Evolutionary conservation across 2,329 filamentous ascomycete species (phyloP).

Genomic region (Purpureocillium lavendulum): DNA sequence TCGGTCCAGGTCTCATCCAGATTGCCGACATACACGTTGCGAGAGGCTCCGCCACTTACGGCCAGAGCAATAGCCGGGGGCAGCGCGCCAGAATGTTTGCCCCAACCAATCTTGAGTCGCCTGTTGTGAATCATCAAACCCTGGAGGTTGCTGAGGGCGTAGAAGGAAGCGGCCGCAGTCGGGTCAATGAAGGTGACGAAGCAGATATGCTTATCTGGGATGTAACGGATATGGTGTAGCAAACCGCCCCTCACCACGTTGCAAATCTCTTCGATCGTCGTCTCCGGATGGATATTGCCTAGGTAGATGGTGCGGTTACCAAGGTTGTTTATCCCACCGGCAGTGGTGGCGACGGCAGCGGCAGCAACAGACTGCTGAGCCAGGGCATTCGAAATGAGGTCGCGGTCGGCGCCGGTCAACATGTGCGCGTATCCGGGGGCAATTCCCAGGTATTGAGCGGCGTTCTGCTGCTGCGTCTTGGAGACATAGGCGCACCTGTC

Average conservation of each 20-base stretch:
- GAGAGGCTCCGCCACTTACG: conserved; percentile 92
- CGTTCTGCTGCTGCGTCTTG: conserved; percentile 99
- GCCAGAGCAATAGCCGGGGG: conserved; percentile 93
- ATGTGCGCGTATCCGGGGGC: conserved; percentile 95
- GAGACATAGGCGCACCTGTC: conserved; percentile 97
- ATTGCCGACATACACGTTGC: conserved; percentile 97
- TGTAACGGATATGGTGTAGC: conserved; percentile 96
- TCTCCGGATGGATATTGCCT: conserved; percentile 97
- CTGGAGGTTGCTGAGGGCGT: conserved; percentile 93
- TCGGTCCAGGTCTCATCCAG: conserved; percentile 96
- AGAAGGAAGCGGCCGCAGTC: conserved; percentile 95
- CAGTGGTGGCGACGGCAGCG: conserved; percentile 90
- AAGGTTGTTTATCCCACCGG: conserved; percentile 93
- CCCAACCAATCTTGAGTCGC: conserved; percentile 97
- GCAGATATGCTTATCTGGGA: conserved; percentile 99
- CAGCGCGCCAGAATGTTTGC: conserved; percentile 94
- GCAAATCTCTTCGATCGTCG: conserved; percentile 98
- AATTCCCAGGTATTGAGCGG: conserved; percentile 94
- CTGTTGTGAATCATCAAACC: conserved; percentile 99
- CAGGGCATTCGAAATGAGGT: conserved; percentile 91
- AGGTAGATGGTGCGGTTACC: conserved; percentile 97
- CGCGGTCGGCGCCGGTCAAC: conserved; percentile 89
- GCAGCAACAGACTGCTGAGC: conserved; percentile 97
- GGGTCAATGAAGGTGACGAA: conserved; percentile 99
- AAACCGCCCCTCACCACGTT: conserved; percentile 95